A percentile compares a stretch with the other conserved stretches of the same genome.
These are phyloP conservation scores for Fremontodendron californicum DNA, from an alignment of 345 rosid species.

Conservation along the genomic window DNA sequence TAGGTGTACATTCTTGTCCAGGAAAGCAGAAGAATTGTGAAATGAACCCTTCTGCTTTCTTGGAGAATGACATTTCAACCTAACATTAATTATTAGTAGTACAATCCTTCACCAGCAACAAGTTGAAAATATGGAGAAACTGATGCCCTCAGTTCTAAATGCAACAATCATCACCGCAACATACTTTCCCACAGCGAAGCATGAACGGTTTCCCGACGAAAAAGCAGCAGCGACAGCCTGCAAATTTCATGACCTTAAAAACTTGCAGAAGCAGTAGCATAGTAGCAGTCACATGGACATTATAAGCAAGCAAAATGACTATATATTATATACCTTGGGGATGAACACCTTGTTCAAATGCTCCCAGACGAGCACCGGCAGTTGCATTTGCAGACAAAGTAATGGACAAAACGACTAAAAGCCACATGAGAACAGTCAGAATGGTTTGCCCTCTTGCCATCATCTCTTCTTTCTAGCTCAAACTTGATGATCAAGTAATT, in stretches of 20 bases:
- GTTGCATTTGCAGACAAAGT: constrained; percentile 25
- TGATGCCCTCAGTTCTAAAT: neutral
- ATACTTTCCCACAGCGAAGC: neutral
- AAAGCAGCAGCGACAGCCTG: constrained; percentile 12
- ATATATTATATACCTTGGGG: constrained; percentile 6
- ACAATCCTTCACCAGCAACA: neutral
- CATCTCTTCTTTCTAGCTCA: neutral
- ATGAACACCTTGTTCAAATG: neutral
- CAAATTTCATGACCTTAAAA: neutral
- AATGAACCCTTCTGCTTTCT: neutral
- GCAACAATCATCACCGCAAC: neutral
- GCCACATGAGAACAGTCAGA: constrained; percentile 17
- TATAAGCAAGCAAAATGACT: neutral
- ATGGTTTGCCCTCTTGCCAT: constrained; percentile 19
- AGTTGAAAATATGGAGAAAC: too few species aligned
- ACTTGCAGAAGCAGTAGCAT: neutral
- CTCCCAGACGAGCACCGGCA: constrained; percentile 15
- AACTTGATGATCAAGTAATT: constrained; percentile 1
- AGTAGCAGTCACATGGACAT: neutral
- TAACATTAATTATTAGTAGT: neutral
- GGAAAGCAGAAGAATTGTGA: neutral
- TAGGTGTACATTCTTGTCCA: neutral
- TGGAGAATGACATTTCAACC: neutral
- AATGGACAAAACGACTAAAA: constrained; percentile 21
- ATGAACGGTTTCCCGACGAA: constrained; percentile 4